Evolutionary conservation across 768 basidiomycete species (phyloP).

Genomic region (Hortiboletus campestris): DNA sequence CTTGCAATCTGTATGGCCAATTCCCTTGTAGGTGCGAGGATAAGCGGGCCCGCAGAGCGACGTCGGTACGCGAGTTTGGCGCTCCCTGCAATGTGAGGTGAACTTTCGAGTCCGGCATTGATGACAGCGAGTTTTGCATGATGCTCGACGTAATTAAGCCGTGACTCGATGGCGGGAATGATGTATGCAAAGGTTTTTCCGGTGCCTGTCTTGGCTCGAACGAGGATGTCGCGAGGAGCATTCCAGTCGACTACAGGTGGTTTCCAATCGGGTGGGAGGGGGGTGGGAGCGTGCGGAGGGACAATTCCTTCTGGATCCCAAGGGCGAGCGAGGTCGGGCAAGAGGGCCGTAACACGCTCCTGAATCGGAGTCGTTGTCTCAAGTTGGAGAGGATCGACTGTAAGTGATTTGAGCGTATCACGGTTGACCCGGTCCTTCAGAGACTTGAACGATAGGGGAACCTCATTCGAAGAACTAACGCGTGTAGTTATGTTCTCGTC

Average conservation of each 20-base stretch:
- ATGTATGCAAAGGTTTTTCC: constrained; percentile 90
- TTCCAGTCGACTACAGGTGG: constrained; percentile 4
- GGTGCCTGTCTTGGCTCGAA: constrained; percentile 86
- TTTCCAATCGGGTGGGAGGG: background rate
- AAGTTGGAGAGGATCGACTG: constrained; percentile 61
- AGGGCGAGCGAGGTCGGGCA: constrained; percentile 66
- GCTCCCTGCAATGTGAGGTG: constrained; percentile 27
- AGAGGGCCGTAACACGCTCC: constrained; percentile 67
- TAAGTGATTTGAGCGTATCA: constrained; percentile 57
- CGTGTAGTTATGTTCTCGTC: background rate
- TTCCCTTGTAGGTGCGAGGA: constrained; percentile 90
- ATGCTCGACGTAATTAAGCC: constrained; percentile 56
- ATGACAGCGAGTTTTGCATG: constrained; percentile 39
- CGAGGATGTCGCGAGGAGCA: constrained; percentile 64
- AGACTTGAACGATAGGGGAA: constrained; percentile 29
- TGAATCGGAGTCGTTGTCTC: constrained; percentile 81
- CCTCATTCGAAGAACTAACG: background rate
- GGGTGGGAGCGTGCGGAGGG: background rate
- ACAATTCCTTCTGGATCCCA: constrained; percentile 37
- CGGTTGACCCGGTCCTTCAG: constrained; percentile 40
- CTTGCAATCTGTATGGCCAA: constrained; percentile 86
- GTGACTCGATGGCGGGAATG: constrained; percentile 79
- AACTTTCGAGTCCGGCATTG: constrained; percentile 41
- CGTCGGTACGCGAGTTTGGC: constrained; percentile 41
- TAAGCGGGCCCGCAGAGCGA: constrained; percentile 62